Conservation (phyloP, 1,284 basidiomycete species). For the Albatrellus sp. region DNA sequence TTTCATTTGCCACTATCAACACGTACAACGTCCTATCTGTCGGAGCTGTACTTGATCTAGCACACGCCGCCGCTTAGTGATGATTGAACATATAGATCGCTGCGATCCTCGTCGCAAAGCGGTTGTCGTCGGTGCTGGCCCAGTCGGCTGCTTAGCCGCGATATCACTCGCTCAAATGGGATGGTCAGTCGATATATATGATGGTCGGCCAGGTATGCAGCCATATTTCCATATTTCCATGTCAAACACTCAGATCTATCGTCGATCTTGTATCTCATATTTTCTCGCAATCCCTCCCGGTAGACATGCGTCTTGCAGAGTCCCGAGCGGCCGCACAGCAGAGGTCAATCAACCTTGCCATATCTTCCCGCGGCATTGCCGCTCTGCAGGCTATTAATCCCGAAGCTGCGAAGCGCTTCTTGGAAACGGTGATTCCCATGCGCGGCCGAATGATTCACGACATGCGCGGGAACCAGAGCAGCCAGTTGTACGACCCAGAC, state of each 20-base stretch:
- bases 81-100: not conserved
- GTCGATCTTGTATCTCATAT: conserved; percentile 9
- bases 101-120: conserved; percentile 25
- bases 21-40: too few relatives aligned
- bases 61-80: not conserved
- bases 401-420: conserved; percentile 60
- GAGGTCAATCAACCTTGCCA: conserved; percentile 93
- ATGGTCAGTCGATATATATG: conserved; percentile 86
- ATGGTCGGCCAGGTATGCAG: conserved; percentile 70
- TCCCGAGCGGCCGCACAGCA: conserved; percentile 53
- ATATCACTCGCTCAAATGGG: conserved; percentile 79
- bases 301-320: conserved; percentile 62
- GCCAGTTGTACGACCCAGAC: conserved; percentile 79
- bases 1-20: not conserved
- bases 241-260: not conserved
- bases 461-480: conserved; percentile 53
- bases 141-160: conserved; percentile 89
- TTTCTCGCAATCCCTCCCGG: conserved; percentile 9
- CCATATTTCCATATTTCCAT: not conserved
- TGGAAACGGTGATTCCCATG: conserved; percentile 86
- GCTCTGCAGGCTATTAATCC: conserved; percentile 77
- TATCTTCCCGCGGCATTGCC: conserved; percentile 85
- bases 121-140: conserved; percentile 76
- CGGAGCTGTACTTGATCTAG: not conserved
- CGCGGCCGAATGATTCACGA: conserved; percentile 92